Percentiles rank a stretch among this genome's conserved stretches.
These are phyloP conservation scores for Clonostachys rosea DNA, from an alignment of 2,329 filamentous ascomycete genomes.

Conservation along the genomic window DNA sequence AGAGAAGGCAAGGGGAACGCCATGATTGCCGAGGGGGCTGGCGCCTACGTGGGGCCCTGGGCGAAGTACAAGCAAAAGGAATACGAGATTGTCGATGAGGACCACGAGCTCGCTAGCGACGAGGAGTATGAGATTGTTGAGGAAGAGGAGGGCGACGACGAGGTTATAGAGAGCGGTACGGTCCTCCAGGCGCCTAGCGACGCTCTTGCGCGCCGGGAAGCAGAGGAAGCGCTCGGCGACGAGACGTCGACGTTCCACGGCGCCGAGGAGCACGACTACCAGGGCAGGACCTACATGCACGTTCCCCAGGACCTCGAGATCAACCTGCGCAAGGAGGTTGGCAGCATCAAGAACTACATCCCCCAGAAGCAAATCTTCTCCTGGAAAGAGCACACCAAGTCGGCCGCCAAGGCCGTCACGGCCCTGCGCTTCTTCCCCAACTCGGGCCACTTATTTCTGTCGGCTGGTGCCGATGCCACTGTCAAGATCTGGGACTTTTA, in stretches of 20 bases:
- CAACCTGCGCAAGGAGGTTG: constrained; percentile 75
- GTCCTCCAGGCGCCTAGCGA: constrained; percentile 51
- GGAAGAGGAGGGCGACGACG: constrained; percentile 61
- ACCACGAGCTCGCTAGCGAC: constrained; percentile 71
- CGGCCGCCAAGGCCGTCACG: constrained; percentile 81
- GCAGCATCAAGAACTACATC: constrained; percentile 82
- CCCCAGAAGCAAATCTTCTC: constrained; percentile 92
- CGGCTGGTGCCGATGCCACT: constrained; percentile 83
- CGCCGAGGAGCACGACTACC: constrained; percentile 80
- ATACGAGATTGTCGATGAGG: constrained; percentile 69
- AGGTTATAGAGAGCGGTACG: constrained; percentile 60
- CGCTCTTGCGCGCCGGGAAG: constrained; percentile 50
- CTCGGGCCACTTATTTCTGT: constrained; percentile 84
- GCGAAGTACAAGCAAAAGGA: constrained; percentile 73
- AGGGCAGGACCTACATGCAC: constrained; percentile 96
- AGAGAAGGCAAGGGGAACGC: constrained; percentile 84
- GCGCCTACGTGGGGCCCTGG: constrained; percentile 93
- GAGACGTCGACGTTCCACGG: constrained; percentile 91
- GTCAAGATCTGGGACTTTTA: constrained; percentile 95
- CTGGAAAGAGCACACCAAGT: constrained; percentile 80
- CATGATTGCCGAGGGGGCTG: constrained; percentile 77
- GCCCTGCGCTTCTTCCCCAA: constrained; percentile 84
- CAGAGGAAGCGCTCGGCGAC: constrained; percentile 55
- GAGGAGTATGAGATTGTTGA: constrained; percentile 76
- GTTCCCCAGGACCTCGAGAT: constrained; percentile 86